These are phyloP conservation scores for Schwanniomyces vanrijiae DNA, from an alignment of 805 yeast species.

Conservation along the genomic window DNA sequence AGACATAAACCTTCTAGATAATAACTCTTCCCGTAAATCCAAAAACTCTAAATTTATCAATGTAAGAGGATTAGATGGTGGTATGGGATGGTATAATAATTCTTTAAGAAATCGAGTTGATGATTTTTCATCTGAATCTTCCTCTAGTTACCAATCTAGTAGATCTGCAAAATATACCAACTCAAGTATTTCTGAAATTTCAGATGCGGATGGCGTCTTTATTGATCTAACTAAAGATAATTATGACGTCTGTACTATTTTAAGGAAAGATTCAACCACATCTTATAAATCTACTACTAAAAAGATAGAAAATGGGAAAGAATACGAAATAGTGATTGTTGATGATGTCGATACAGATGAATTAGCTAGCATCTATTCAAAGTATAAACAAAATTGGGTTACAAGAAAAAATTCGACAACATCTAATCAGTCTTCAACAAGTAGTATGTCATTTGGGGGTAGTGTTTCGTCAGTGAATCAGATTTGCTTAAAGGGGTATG, in stretches of 20 bases:
- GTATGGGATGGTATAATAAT: not conserved
- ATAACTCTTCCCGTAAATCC: not conserved
- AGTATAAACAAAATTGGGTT: constrained; percentile 29
- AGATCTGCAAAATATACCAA: constrained; percentile 18
- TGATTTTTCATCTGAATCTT: constrained; percentile 8
- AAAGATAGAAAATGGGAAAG: constrained; percentile 34
- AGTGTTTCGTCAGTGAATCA: constrained; percentile 19
- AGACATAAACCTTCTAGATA: not conserved
- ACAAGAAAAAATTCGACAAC: constrained; percentile 23
- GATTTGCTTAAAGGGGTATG: constrained; percentile 8
- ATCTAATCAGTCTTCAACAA: constrained; percentile 15
- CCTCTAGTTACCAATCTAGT: constrained; percentile 32
- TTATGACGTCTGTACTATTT: constrained; percentile 37
- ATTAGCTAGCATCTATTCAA: constrained; percentile 42
- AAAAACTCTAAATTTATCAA: not conserved
- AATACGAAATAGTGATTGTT: constrained; percentile 43
- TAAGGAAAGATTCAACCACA: constrained; percentile 31
- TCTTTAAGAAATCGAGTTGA: not conserved
- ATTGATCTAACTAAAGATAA: constrained; percentile 43
- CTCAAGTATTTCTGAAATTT: constrained; percentile 21
- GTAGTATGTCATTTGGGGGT: constrained; percentile 19
- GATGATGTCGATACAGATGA: constrained; percentile 31
- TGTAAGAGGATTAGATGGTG: not conserved
- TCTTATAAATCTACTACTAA: constrained; percentile 43
- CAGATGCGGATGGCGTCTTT: constrained; percentile 38